Evolutionary conservation across 1,284 basidiomycete species (phyloP), one percentile per base, ranked within the genome.

Genomic region (Cutaneotrichosporon sp.): DNA sequence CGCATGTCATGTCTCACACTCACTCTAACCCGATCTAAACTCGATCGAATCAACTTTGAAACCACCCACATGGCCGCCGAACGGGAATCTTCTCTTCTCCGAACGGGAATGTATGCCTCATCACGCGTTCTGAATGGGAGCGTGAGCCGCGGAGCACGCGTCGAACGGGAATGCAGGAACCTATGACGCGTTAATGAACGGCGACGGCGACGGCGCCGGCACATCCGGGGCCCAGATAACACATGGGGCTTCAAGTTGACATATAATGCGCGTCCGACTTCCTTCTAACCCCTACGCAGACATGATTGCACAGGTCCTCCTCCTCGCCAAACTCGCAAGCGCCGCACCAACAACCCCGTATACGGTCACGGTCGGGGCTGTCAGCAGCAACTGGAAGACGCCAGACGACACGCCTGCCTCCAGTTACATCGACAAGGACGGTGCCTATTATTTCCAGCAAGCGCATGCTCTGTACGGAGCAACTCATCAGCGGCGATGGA

Each of bases 361-460:
- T 36, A 47, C 21, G 1, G n/a, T 64, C 47, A 38, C 31, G 1
- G 63, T 62, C 18, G 58, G 61, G 32, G 42, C 14, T 14, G 9
- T 18, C 0, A 51, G 57, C 22, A 61, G 55, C 4, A 26, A n/a
- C 1, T 65, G 63, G 61, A 31, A 30, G 4, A 42, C 40, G 16
- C 55, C 63, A 2, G 61, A 60, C 61, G 66, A 67, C 63, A 64
- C 66, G 7, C 55, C 60, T 10, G 58, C 63, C 8, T 36, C 16
- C 30, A n/a, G 40, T 4, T 62, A 51, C 63, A 60, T 62, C 42
- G 63, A 62, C 63, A 57, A 56, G 58, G 61, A 62, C 50, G 66
- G 66, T 4, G 14, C 38, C 11, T 67, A 62, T 58, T 64, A 47
- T 16, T 62, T 56, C 40, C 58, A 64, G 58, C 32, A 36, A 7